These are phyloP conservation scores for Aspergillus ruber DNA, from an alignment of 2,329 filamentous ascomycete species.

Conservation along the genomic window DNA sequence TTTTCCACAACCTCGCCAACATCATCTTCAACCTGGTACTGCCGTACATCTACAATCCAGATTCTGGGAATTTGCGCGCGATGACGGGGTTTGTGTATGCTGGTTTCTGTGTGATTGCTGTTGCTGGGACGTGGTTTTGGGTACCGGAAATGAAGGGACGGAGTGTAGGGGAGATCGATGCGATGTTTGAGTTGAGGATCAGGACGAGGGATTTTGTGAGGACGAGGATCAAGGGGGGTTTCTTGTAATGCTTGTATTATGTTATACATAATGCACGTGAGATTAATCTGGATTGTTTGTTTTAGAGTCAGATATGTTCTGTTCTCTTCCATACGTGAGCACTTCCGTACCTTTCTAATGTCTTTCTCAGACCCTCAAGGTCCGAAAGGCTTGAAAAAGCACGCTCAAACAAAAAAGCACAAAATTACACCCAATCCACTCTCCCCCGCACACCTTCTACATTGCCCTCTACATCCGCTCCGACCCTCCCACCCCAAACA, in stretches of 20 bases:
- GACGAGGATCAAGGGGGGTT: conserved; percentile 9
- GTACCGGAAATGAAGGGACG: conserved; percentile 51
- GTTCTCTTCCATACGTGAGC: background rate
- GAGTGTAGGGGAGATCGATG: conserved; percentile 44
- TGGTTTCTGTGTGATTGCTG: conserved; percentile 25
- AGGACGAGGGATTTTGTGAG: conserved; percentile 17
- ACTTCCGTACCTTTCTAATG: background rate
- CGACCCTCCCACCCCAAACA: conserved; percentile 12
- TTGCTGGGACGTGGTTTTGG: conserved; percentile 36
- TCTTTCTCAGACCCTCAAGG: background rate
- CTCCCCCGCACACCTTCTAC: conserved; percentile 12
- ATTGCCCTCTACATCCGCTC: conserved; percentile 19
- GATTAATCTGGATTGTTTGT: background rate
- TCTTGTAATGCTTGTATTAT: background rate
- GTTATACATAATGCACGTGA: background rate
- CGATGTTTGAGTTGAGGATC: conserved; percentile 24
- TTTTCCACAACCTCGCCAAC: conserved; percentile 35
- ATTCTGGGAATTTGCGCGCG: conserved; percentile 35
- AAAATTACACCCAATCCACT: background rate
- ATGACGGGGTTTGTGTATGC: conserved; percentile 40
- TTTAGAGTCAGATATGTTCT: background rate
- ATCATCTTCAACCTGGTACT: conserved; percentile 43
- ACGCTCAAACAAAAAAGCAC: background rate
- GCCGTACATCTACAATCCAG: conserved; percentile 48
- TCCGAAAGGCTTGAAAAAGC: background rate